Evolutionary conservation across 805 yeast species (phyloP).

Genomic region (Sugiyamaella americana): DNA sequence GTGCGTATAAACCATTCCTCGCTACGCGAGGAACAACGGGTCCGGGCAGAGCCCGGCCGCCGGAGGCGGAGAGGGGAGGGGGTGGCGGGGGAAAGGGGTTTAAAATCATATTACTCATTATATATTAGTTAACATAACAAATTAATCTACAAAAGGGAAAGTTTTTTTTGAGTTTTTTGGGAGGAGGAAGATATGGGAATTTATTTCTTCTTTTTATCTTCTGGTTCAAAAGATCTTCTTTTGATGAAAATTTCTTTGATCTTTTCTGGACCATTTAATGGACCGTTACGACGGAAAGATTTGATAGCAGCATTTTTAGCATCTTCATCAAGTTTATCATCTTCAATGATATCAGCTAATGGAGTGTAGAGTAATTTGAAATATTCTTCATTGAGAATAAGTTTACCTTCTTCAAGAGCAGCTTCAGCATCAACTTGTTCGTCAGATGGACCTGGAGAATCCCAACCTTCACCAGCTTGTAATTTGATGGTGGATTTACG

Average conservation of each 20-base stretch:
- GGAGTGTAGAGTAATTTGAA: constrained; percentile 5
- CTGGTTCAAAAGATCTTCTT: constrained; percentile 17
- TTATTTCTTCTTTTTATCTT: constrained; percentile 6
- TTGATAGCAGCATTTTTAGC: constrained; percentile 13
- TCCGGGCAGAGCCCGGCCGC: no score
- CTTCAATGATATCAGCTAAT: constrained; percentile 3
- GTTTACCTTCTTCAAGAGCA: constrained; percentile 11
- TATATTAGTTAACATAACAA: no score
- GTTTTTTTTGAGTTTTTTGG: no score
- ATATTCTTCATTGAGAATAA: not conserved
- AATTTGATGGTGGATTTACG: constrained; percentile 54
- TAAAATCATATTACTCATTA: no score
- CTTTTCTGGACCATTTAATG: constrained; percentile 21
- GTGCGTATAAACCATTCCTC: no score
- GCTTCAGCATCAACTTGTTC: constrained; percentile 12
- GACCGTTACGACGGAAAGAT: constrained; percentile 27
- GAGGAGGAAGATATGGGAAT: no score
- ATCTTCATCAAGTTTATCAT: constrained; percentile 7
- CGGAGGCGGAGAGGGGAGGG: no score
- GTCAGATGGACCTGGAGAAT: constrained; percentile 22
- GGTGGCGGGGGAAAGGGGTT: no score
- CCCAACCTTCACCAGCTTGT: constrained; percentile 76
- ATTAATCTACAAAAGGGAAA: no score
- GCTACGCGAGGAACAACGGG: no score
- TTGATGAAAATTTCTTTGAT: constrained; percentile 21